A percentile compares a stretch with the other conserved stretches of the same genome.
phyloP scores from a whole-genome alignment of 352 stramenopile species.

The Phytophthora lateralis region DNA sequence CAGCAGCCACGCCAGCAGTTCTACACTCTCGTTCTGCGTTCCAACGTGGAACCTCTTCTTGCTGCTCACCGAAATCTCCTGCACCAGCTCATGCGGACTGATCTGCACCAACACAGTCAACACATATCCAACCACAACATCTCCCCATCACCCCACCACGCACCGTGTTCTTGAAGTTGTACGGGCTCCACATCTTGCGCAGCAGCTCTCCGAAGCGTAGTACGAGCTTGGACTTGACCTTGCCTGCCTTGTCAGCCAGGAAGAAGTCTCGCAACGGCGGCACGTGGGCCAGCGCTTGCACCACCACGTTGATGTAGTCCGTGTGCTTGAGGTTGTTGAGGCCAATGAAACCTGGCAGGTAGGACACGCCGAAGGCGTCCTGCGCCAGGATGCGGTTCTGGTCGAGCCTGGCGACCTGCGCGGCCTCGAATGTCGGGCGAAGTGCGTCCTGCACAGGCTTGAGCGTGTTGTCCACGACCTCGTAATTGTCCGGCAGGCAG shows the following conservation, averaged over 20 bases:
- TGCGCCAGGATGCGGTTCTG: slow-evolving; percentile 90
- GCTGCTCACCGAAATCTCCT: slow-evolving; percentile 94
- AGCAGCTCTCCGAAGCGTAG: slow-evolving; percentile 96
- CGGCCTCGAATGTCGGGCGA: slow-evolving; percentile 87
- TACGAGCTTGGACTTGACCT: slow-evolving; percentile 86
- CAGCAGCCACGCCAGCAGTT: slow-evolving; percentile 97
- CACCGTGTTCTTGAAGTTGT: slow-evolving; percentile 99
- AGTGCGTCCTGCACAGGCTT: slow-evolving; percentile 95
- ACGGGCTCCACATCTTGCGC: slow-evolving; percentile 97
- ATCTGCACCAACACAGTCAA: slow-evolving; percentile 48
- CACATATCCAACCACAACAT: slow-evolving; percentile 11
- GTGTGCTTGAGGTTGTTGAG: slow-evolving; percentile 98
- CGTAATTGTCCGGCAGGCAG: slow-evolving; percentile 98
- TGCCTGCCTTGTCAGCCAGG: slow-evolving; percentile 63
- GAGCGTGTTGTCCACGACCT: slow-evolving; percentile 96
- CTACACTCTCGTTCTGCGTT: slow-evolving; percentile 93
- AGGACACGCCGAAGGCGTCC: slow-evolving; percentile 96
- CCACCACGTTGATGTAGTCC: slow-evolving; percentile 97
- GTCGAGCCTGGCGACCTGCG: slow-evolving; percentile 91
- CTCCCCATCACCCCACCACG: slow-evolving; percentile 20
- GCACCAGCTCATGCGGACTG: slow-evolving; percentile 96
- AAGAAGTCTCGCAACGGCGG: slow-evolving; percentile 97
- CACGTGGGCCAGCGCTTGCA: slow-evolving; percentile 97
- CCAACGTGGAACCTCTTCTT: slow-evolving; percentile 97
- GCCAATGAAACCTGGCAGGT: slow-evolving; percentile 97